Conservation (phyloP, 1,284 basidiomycete genomes). For the Macrocybe sp. region DNA sequence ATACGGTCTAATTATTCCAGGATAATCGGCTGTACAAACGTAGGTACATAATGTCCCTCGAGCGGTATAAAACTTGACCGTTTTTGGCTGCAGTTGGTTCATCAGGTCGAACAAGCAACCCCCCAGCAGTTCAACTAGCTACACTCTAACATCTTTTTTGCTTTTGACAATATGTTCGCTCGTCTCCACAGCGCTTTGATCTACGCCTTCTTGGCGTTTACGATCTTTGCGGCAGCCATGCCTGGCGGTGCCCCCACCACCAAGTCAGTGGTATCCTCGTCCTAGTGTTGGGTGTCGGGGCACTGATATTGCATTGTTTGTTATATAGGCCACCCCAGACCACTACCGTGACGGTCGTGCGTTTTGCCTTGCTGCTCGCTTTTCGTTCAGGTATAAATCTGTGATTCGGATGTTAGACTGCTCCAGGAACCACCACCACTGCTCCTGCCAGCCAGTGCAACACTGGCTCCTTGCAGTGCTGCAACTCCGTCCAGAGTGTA, state of each 20-base stretch:
- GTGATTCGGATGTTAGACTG: constrained; percentile 2
- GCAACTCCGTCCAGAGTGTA: constrained; percentile 9
- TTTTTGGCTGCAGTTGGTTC: not conserved
- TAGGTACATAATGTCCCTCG: too few relatives aligned
- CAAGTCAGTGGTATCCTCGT: not conserved
- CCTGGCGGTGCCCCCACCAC: constrained; percentile 2
- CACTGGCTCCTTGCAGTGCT: constrained; percentile 12
- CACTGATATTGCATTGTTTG: not conserved
- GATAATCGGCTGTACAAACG: too few relatives aligned
- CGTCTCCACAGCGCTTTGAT: constrained; percentile 16
- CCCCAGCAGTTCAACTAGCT: constrained; percentile 12
- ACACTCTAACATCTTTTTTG: constrained; percentile 1
- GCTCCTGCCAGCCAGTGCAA: constrained; percentile 9
- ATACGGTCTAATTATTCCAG: too few relatives aligned
- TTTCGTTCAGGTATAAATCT: not conserved
- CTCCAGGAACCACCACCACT: constrained; percentile 2
- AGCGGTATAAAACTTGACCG: too few relatives aligned
- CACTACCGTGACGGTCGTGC: constrained; percentile 6
- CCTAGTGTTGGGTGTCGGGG: not conserved
- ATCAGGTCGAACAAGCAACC: constrained; percentile 19
- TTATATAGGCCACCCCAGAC: not conserved
- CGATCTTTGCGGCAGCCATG: constrained; percentile 8
- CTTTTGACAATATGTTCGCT: constrained; percentile 20
- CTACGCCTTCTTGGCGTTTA: constrained; percentile 17
- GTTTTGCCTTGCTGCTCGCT: not conserved